These are phyloP conservation scores for Quercus tomentella DNA, from an alignment of 331 rosid genomes.

Conservation along the genomic window DNA sequence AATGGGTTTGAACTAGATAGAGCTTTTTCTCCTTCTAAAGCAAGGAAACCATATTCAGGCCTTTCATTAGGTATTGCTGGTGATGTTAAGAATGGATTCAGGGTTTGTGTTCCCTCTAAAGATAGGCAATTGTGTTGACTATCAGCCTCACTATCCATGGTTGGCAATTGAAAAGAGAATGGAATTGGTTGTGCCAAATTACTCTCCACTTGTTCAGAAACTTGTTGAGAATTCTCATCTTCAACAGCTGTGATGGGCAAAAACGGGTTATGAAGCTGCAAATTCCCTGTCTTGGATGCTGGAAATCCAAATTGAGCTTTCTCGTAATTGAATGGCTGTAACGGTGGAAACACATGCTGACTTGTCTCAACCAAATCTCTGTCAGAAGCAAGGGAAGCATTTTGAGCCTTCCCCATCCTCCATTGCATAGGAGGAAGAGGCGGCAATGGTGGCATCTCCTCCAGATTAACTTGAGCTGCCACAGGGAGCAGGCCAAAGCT, in stretches of 20 bases:
- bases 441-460: constrained; percentile 90
- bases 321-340: constrained; percentile 32
- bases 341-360: constrained; percentile 30
- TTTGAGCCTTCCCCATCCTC: constrained; percentile 73
- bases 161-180: constrained; percentile 44
- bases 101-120: constrained; percentile 38
- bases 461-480: constrained; percentile 37
- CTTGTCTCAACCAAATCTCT: constrained; percentile 29
- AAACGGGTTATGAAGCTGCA: constrained; percentile 39
- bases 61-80: constrained; percentile 33
- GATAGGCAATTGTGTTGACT: constrained; percentile 32
- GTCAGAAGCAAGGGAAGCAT: constrained; percentile 26
- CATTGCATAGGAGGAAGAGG: constrained; percentile 98
- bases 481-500: constrained; percentile 25
- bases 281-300: constrained; percentile 24
- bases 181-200: constrained; percentile 37
- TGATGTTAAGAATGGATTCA: constrained; percentile 41
- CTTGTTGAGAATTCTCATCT: constrained; percentile 31
- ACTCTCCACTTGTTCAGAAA: constrained; percentile 29
- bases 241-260: constrained; percentile 33
- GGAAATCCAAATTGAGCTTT: constrained; percentile 33
- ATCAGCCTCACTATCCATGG: constrained; percentile 29
- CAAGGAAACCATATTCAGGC: constrained; percentile 24
- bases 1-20: constrained; percentile 36
- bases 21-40: constrained; percentile 37